Evolutionary conservation across 1,284 basidiomycete species (phyloP).

Genomic region (Papiliotrema fonsecae): DNA sequence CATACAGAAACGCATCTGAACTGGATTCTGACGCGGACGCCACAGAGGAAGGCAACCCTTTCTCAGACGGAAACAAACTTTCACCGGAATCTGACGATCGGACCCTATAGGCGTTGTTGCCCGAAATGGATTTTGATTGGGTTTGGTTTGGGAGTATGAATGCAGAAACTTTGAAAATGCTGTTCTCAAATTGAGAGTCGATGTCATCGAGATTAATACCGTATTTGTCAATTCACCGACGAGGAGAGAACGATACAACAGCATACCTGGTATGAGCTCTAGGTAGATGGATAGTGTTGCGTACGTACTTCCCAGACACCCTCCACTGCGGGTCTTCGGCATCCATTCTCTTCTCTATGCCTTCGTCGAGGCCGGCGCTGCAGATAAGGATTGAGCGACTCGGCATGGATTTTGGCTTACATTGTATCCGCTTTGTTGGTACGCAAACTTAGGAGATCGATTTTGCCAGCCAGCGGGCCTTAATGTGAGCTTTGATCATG

Average conservation of each 20-base stretch:
- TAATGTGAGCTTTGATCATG: constrained; percentile 9
- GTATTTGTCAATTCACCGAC: not conserved
- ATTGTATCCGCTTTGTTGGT: constrained; percentile 97
- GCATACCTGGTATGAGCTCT: constrained; percentile 24
- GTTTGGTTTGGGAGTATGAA: too few species aligned
- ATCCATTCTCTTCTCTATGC: constrained; percentile 35
- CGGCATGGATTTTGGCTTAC: constrained; percentile 17
- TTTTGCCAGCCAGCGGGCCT: constrained; percentile 73
- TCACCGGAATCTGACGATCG: too few species aligned
- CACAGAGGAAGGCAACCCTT: too few species aligned
- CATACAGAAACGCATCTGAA: too few species aligned
- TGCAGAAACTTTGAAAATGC: too few species aligned
- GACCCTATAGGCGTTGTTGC: too few species aligned
- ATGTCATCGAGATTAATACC: too few species aligned
- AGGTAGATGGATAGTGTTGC: not conserved
- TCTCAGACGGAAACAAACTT: too few species aligned
- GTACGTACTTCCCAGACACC: constrained; percentile 43
- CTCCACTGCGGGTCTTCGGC: constrained; percentile 39
- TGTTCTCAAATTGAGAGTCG: too few species aligned
- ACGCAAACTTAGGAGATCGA: constrained; percentile 76
- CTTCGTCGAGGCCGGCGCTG: constrained; percentile 41
- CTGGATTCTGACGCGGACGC: too few species aligned
- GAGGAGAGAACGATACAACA: constrained; percentile 35
- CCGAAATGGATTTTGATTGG: too few species aligned
- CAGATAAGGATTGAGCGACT: not conserved